A percentile compares a stretch with the other conserved stretches of the same genome.
Conservation (phyloP, 1,139 yeast species). For the Taphrina sp. region DNA sequence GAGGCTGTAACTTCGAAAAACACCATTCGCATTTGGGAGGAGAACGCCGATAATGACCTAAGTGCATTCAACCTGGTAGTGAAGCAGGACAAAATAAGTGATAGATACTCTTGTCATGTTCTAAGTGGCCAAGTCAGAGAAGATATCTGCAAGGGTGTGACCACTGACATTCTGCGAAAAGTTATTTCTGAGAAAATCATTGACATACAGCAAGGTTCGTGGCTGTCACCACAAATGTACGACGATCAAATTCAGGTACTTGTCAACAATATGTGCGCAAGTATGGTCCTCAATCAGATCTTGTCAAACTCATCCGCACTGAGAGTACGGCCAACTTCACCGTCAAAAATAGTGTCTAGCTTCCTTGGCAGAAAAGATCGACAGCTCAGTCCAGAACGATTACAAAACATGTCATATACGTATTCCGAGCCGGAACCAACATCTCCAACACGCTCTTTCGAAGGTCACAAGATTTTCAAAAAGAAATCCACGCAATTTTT, state of each 20-base stretch:
- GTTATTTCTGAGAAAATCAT: conserved; percentile 2
- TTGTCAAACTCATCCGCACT: not conserved
- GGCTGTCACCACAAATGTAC: conserved; percentile 1
- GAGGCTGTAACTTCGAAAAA: not conserved
- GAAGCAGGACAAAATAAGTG: not conserved
- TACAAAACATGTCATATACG: too few relatives aligned
- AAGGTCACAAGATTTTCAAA: conserved; percentile 11
- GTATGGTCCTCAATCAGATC: not conserved
- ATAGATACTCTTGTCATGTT: not conserved
- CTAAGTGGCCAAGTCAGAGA: not conserved
- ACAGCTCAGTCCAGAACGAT: too few relatives aligned
- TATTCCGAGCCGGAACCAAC: conserved; percentile 14
- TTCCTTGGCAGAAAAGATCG: conserved; percentile 21
- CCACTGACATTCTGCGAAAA: conserved; percentile 1
- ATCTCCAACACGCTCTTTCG: conserved; percentile 12
- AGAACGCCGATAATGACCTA: not conserved
- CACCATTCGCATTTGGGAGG: conserved; percentile 1
- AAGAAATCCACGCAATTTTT: conserved; percentile 7
- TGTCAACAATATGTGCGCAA: conserved; percentile 7
- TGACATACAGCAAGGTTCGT: conserved; percentile 3
- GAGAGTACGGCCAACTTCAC: conserved; percentile 20
- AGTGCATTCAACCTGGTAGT: not conserved
- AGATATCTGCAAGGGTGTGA: conserved; percentile 11
- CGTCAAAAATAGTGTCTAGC: conserved; percentile 18
- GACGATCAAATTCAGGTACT: not conserved